Evolutionary conservation across 2,329 filamentous ascomycete genomes (phyloP).

Genomic region (Nemania serpens): DNA sequence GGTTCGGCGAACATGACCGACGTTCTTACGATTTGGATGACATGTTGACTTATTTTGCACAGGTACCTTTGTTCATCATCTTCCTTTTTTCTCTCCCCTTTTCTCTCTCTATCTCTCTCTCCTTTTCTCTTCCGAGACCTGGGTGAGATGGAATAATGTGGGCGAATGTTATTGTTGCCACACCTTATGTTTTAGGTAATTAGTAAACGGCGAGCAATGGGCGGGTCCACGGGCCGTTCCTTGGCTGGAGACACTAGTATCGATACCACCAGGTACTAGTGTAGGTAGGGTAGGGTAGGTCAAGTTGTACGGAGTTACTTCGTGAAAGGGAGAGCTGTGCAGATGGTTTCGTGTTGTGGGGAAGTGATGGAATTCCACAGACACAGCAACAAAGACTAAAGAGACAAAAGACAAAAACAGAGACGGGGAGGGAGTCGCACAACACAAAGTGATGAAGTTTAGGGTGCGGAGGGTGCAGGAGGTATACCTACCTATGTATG

Average conservation of each 20-base stretch:
- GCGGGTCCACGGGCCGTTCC: conserved; percentile 21
- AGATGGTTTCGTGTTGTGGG: background rate
- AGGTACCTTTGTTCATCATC: no score
- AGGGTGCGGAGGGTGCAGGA: background rate
- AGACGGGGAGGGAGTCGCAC: background rate
- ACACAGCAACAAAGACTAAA: background rate
- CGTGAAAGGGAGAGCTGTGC: no score
- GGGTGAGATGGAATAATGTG: no score
- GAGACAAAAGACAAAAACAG: background rate
- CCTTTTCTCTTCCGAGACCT: no score
- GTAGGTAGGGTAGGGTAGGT: background rate
- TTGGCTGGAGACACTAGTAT: conserved; percentile 12
- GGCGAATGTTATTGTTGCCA: no score
- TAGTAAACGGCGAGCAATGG: background rate
- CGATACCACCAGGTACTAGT: background rate
- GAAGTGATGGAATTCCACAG: background rate
- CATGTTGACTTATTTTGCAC: background rate
- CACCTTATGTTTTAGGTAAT: no score
- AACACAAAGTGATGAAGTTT: background rate
- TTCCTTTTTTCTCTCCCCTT: no score
- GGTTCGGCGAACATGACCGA: conserved; percentile 2
- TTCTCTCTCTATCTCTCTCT: no score
- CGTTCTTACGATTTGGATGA: conserved; percentile 10
- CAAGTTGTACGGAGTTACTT: no score
- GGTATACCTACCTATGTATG: background rate